Evolutionary conservation across 345 rosid species (phyloP).

Genomic region (Acer yangbiense): DNA sequence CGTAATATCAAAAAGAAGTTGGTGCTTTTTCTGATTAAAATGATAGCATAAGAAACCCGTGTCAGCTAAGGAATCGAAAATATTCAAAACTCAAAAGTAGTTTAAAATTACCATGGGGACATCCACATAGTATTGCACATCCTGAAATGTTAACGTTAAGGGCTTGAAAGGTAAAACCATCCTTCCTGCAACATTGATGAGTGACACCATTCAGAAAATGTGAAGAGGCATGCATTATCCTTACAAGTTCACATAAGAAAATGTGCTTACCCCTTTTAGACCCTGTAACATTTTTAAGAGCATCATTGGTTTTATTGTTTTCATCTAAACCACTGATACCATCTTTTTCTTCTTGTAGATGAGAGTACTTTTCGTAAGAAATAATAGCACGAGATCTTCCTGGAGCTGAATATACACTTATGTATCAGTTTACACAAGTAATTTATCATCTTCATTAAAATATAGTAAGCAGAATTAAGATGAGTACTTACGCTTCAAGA

Average conservation of each 20-base stretch:
- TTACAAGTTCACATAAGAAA: neutral
- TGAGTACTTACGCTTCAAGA: conserved; percentile 35
- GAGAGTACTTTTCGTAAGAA: neutral
- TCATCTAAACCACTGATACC: neutral
- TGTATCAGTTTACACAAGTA: neutral
- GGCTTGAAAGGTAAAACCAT: conserved; percentile 50
- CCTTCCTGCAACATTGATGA: conserved; percentile 21
- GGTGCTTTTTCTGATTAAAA: conserved; percentile 22
- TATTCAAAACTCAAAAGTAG: neutral
- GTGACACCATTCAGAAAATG: neutral
- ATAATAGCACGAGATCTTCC: conserved; percentile 2
- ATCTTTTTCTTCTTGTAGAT: neutral
- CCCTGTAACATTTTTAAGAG: neutral
- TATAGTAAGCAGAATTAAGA: neutral
- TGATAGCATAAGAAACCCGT: neutral
- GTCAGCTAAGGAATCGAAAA: neutral
- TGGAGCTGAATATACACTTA: neutral
- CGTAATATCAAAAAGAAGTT: conserved; percentile 28
- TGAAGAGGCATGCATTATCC: neutral
- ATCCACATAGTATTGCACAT: conserved; percentile 41
- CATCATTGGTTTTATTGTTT: neutral
- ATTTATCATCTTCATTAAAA: too few species aligned
- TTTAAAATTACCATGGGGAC: conserved; percentile 37
- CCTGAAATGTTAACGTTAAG: conserved; percentile 37
- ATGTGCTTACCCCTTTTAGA: conserved; percentile 10